These are phyloP conservation scores for Smallanthus sonchifolius DNA, from an alignment of 129 eudicot genomes.

Conservation along the genomic window DNA sequence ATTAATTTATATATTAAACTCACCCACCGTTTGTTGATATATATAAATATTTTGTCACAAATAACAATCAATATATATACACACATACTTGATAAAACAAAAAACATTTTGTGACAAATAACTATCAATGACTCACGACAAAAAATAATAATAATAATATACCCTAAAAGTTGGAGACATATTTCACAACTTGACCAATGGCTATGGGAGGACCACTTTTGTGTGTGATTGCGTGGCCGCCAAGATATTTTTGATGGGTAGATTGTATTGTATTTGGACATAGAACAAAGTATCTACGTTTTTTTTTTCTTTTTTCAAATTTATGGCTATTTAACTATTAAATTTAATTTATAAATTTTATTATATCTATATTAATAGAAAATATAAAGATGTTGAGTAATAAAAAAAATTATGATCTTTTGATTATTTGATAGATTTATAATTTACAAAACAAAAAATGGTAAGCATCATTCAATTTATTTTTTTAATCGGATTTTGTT, in stretches of 20 bases:
- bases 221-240: conserved; percentile 23
- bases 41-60: neutral
- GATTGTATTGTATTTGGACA: neutral
- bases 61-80: neutral
- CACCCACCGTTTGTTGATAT: neutral
- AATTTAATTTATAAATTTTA: too few relatives aligned
- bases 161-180: neutral
- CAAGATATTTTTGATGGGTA: conserved; percentile 15
- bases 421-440: too few relatives aligned
- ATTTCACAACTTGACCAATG: conserved; percentile 2
- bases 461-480: too few relatives aligned
- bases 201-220: conserved; percentile 17
- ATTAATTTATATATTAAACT: too few relatives aligned
- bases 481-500: too few relatives aligned
- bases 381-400: too few relatives aligned
- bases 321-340: too few relatives aligned
- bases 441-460: too few relatives aligned
- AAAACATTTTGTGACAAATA: neutral
- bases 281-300: too few relatives aligned
- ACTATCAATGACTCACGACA: neutral
- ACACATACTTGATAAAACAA: neutral
- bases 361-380: too few relatives aligned
- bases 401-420: too few relatives aligned
- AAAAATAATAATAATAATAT: neutral
- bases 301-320: too few relatives aligned